Evolutionary conservation across 345 rosid species (phyloP), one percentile per base, ranked within the genome.

Genomic region (Citropsis articulata): DNA sequence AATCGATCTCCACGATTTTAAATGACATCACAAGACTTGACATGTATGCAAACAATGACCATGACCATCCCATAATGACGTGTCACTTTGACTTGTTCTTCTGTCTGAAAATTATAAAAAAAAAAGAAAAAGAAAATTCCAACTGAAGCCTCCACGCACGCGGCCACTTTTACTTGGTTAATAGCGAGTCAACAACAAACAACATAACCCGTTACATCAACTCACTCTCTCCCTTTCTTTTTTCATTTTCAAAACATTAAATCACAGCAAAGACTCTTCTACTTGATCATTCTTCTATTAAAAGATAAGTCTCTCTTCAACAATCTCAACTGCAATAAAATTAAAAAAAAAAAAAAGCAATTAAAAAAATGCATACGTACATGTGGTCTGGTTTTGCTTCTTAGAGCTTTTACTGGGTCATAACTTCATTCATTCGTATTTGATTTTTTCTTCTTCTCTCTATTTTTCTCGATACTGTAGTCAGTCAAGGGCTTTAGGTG

Each of bases 381-480:
- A 7, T 19, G 3, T 18, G 9, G 8, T 69, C 5, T 75, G 19
- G 40, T 63, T 24, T 40, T 31, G 42, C 40, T 22, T 71, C 73
- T 45, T 71, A n/a, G 14, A 40, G 62, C 63, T 74, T 86, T 88
- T 84, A 87, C 90, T 75, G 56, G 85, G 88, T 90, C 91, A 60
- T 80, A 28, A 35, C 69, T 66, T 35, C 69, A 35, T 66, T 40
- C 1, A 16, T 77, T 83, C 82, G 83, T 78, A 42, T 88, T 87
- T 86, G 86, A 88, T 82, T 88, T 88, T 83, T 77, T 71, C 84
- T 61, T 67, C 75, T 76, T 67, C 72, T 73, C 69, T 75, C 74
- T 67, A 9, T 13, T 63, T 2, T 28, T 30, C 19, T 63, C 35
- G 6, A 4, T 8, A 35, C 45, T 66, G 69, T 21, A 73, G 55